A percentile compares a stretch with the other conserved stretches of the same genome.
Evolutionary conservation across 148 eudicot genomes (phyloP).

Genomic region (Euryodendron excelsum): DNA sequence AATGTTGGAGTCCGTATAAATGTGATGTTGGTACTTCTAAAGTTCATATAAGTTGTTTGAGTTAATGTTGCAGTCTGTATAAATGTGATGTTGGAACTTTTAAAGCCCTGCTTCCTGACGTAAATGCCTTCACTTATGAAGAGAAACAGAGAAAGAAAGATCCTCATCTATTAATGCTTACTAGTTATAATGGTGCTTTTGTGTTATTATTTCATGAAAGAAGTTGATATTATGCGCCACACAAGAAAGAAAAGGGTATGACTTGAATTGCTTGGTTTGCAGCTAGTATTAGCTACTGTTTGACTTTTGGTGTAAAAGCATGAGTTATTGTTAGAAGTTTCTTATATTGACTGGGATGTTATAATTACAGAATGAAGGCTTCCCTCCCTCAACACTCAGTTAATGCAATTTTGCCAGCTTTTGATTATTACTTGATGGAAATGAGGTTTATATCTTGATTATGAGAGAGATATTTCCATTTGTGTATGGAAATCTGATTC

Average conservation of each 20-base stretch:
- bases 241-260: background rate
- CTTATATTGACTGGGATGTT: background rate
- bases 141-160: background rate
- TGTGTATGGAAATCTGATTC: background rate
- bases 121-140: background rate
- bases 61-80: slow-evolving; percentile 7
- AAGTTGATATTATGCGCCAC: background rate
- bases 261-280: background rate
- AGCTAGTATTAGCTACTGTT: background rate
- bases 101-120: background rate
- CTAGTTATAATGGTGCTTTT: background rate
- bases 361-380: background rate
- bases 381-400: background rate
- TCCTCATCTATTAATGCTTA: background rate
- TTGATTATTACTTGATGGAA: background rate
- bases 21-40: background rate
- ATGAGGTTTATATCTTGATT: background rate
- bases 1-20: background rate
- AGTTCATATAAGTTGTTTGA: slow-evolving; percentile 42
- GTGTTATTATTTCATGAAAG: background rate
- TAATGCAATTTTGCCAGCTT: background rate
- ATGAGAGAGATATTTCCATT: background rate
- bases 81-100: background rate
- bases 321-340: background rate
- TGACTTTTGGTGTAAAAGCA: background rate